Base-by-base conservation (phyloP, 2,329 filamentous ascomycete species). In the Penicillium sp. region DNA sequence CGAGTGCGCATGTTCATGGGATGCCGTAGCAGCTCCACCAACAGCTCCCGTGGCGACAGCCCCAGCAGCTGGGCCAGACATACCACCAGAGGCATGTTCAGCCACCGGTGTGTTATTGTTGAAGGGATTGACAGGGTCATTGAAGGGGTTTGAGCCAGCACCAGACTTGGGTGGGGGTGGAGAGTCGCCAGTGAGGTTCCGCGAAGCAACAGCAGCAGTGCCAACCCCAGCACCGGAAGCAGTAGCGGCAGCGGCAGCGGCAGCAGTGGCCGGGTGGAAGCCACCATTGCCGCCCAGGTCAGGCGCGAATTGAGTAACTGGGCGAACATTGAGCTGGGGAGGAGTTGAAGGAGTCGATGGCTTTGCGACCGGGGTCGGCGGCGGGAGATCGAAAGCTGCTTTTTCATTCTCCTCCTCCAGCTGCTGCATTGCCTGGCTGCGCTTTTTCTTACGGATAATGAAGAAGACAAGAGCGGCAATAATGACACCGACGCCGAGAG, bases 281-380 rank as follows among this genome's bases (percentile, higher is more conserved):
- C 32, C 50, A 42, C 57, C 54, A 47, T 67, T 57, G 49, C 60
- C 53, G 49, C 55, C 67, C 54, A 88, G 79, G 63, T 81, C 83
- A 4, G 89, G 87, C 33, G 88, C 78, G 71, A 95, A 91, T 62
- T 93, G 84, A 35, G 89, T 92, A 42, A 93, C 81, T 2, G 90
- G 90, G 43, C 89, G 86, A 46, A 95, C 78, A 64, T 89, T 95
- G 53, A 96, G 79, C 54, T 86, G 86, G n/a, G 90, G 89, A 39
- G 90, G 84, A 29, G 75, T 79, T 27, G 77, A 52, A 52, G 66
- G 60, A 53, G 67, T 63, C 25, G 74, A 68, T 35, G 68, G 63
- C 47, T 58, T 67, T 38, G 60, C 49, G 39, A 63, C 67, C 41
- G 66, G 63, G 41, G 70, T 58, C 31, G 69, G 64, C 37, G 67